Evolutionary conservation across 441 rosid genomes (phyloP).

Genomic region (Adansonia madagascariensis): DNA sequence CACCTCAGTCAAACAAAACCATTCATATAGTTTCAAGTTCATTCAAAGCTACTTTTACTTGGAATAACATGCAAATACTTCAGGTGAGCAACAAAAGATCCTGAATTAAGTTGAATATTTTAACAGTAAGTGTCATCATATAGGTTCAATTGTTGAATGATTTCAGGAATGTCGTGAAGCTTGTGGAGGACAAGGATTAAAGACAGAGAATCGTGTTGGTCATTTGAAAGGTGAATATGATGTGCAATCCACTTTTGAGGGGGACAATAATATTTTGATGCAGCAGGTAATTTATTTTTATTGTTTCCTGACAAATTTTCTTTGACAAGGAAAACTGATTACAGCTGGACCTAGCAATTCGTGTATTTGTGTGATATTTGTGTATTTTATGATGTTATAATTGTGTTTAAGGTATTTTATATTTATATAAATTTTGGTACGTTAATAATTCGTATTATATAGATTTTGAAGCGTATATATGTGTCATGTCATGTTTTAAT

Average conservation of each 20-base stretch:
- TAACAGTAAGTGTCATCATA: conserved; percentile 13
- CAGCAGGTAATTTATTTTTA: conserved; percentile 64
- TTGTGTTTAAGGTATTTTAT: too few species aligned
- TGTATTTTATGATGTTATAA: too few species aligned
- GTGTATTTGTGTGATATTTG: too few species aligned
- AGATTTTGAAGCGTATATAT: too few species aligned
- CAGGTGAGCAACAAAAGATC: conserved; percentile 52
- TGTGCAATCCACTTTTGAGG: conserved; percentile 92
- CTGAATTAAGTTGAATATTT: conserved; percentile 5
- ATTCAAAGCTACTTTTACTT: conserved; percentile 70
- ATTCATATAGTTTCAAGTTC: conserved; percentile 87
- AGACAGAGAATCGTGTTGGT: conserved; percentile 87
- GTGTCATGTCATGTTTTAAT: too few species aligned
- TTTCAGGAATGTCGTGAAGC: conserved; percentile 96
- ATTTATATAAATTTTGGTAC: too few species aligned
- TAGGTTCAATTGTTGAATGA: conserved; percentile 17
- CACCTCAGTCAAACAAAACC: conserved; percentile 75
- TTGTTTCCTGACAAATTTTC: neutral
- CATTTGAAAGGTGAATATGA: conserved; percentile 84
- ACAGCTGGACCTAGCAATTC: too few species aligned
- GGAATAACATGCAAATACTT: conserved; percentile 95
- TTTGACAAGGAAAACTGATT: neutral
- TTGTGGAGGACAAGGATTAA: conserved; percentile 92
- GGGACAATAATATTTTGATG: conserved; percentile 89
- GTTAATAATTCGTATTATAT: too few species aligned